Evolutionary conservation across 805 yeast genomes (phyloP).

Genomic region (Sungouiozyma ichnusensis): DNA sequence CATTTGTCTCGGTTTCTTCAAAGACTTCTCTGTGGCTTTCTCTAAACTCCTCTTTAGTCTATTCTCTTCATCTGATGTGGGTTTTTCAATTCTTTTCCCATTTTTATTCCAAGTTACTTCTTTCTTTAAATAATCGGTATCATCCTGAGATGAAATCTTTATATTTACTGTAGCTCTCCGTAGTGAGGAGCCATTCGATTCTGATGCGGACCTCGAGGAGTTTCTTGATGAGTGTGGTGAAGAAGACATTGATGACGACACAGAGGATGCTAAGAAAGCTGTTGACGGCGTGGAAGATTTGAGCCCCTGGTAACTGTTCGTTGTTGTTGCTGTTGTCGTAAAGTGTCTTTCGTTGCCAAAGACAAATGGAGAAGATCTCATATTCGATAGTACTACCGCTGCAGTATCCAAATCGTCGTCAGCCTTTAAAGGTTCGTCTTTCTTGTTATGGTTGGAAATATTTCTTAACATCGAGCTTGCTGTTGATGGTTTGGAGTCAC

Average conservation of each 20-base stretch:
- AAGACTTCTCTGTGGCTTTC: background rate
- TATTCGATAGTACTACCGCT: constrained; percentile 25
- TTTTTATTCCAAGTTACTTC: constrained; percentile 29
- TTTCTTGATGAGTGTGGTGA: constrained; percentile 22
- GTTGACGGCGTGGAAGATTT: background rate
- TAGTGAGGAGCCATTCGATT: background rate
- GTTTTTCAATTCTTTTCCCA: constrained; percentile 22
- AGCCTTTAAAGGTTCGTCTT: background rate
- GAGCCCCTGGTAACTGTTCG: background rate
- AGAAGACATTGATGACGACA: constrained; percentile 2
- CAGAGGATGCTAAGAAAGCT: background rate
- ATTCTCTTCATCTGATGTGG: constrained; percentile 9
- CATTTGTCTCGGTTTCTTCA: background rate
- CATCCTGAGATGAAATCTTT: background rate
- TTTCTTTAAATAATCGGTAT: constrained; percentile 2
- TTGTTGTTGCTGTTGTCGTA: background rate
- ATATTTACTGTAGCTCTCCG: constrained; percentile 5
- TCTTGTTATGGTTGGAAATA: background rate
- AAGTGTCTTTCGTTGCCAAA: constrained; percentile 12
- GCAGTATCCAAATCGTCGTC: constrained; percentile 25
- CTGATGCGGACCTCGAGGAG: constrained; percentile 5
- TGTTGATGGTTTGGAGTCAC: constrained; percentile 3
- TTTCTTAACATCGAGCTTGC: constrained; percentile 3
- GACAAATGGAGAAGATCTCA: constrained; percentile 28
- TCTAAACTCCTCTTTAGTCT: constrained; percentile 1